Base-by-base conservation (phyloP, 371 early-diverging fungal genomes). In the Funneliformis caledonium region DNA sequence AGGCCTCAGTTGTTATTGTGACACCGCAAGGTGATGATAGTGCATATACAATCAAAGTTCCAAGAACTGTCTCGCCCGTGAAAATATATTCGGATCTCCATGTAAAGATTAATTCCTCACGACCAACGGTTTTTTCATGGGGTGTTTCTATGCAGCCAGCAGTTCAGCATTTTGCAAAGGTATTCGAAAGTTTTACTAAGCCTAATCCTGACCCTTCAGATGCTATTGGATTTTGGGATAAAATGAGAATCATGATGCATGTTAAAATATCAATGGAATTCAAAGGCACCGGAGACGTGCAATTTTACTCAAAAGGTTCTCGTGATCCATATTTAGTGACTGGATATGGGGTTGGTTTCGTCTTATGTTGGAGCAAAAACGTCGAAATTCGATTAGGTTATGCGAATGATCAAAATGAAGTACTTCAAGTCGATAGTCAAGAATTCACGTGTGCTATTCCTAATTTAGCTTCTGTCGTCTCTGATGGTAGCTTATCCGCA, bases 221-320 rank as follows among this genome's bases (percentile, higher is more conserved):
- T 8, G 91, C 90, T 6, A 82, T 92, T 43, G 94, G 93, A 1
- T 93, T 93, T 85, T 95, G 95, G 95, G 95, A 95, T 82, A 94
- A 94, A 81, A 81, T 93, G 37, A 85, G 95, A 8, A 77, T 93
- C 2, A 88, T 93, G 62, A 82, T 93, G 45, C 95, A 95, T 81
- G 91, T 93, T 11, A 80, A 81, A 19, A 85, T 89, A 48, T 85
- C 83, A 43, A 84, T 93, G 6, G 82, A 85, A n/a, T 87, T 92
- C 77, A 85, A 88, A 9, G 91, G 89, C 14, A 88, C 88, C 43
- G 92, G 94, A 1, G 89, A 89, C 47, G 79, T 94, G 45, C 87
- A 86, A 2, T 81, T 89, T 52, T 83, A 84, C 2, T 83, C 88
- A 83, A 87, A 88, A 59, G 88, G 88, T 10, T 80, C 86, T 1